Evolutionary conservation across 2,329 filamentous ascomycete species (phyloP).

Genomic region (Botrytis paeoniae): DNA sequence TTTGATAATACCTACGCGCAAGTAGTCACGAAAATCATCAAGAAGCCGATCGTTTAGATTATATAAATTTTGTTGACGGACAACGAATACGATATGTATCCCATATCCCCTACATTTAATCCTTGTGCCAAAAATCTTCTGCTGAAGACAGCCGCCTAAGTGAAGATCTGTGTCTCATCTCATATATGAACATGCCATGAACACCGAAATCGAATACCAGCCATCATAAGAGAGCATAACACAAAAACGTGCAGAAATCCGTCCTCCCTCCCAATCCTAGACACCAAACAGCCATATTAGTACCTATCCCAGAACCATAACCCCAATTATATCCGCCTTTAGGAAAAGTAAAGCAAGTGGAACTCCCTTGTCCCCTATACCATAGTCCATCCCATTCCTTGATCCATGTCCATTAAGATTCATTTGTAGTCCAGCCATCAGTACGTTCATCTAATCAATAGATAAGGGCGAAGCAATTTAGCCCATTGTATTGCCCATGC

Average conservation of each 20-base stretch:
- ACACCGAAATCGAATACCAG: neutral
- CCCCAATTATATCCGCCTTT: neutral
- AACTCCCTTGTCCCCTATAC: neutral
- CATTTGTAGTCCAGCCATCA: neutral
- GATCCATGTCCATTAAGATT: neutral
- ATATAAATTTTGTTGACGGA: neutral
- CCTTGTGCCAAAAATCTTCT: neutral
- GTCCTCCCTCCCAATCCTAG: neutral
- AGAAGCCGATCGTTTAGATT: neutral
- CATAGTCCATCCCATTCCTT: neutral
- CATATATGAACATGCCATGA: neutral
- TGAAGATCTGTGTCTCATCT: neutral
- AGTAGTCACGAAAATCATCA: neutral
- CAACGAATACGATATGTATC: neutral
- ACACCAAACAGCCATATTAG: neutral
- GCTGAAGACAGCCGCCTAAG: neutral
- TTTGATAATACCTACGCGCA: neutral
- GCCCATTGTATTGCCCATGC: constrained; percentile 14
- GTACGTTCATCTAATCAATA: neutral
- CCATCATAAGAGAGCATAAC: neutral
- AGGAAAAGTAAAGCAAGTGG: neutral
- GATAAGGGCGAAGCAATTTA: neutral
- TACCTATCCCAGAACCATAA: neutral
- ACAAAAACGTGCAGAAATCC: neutral
- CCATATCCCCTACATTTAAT: neutral